phyloP scores from a whole-genome alignment of 495 filamentous ascomycete genomes.

The Lineolata rhizophorae region DNA sequence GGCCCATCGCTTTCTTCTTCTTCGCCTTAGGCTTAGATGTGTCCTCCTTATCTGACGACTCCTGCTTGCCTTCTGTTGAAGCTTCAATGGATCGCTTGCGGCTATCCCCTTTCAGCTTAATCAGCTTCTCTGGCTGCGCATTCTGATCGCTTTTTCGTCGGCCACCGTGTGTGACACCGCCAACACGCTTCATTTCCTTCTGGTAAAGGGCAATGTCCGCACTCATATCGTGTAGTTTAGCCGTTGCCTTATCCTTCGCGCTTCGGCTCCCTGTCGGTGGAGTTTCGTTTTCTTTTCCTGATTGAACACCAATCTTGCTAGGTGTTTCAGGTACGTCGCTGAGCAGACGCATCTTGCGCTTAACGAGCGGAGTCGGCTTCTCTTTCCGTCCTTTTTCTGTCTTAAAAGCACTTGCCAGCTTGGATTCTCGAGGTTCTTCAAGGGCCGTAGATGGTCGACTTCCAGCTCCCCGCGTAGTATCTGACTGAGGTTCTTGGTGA shows the following conservation, averaged over 20 bases:
- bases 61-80: conserved; percentile 32
- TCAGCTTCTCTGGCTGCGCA: conserved; percentile 15
- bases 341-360: no score
- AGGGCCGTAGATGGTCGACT: no score
- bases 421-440: no score
- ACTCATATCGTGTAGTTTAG: conserved; percentile 51
- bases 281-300: conserved; percentile 72
- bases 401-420: no score
- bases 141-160: conserved; percentile 29
- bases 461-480: no score
- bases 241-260: conserved; percentile 64
- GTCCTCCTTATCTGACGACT: conserved; percentile 25
- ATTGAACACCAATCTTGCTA: no score
- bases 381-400: no score
- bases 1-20: conserved; percentile 22
- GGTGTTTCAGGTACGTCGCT: no score
- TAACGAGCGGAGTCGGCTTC: no score
- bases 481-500: no score
- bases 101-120: conserved; percentile 4
- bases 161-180: conserved; percentile 52
- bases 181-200: conserved; percentile 64
- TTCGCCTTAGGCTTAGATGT: conserved; percentile 19
- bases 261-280: conserved; percentile 56
- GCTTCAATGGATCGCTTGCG: conserved; percentile 7
- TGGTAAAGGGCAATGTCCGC: conserved; percentile 75